These are phyloP conservation scores for Talaromyces sp. DNA, from an alignment of 2,329 filamentous ascomycete species.

Conservation along the genomic window DNA sequence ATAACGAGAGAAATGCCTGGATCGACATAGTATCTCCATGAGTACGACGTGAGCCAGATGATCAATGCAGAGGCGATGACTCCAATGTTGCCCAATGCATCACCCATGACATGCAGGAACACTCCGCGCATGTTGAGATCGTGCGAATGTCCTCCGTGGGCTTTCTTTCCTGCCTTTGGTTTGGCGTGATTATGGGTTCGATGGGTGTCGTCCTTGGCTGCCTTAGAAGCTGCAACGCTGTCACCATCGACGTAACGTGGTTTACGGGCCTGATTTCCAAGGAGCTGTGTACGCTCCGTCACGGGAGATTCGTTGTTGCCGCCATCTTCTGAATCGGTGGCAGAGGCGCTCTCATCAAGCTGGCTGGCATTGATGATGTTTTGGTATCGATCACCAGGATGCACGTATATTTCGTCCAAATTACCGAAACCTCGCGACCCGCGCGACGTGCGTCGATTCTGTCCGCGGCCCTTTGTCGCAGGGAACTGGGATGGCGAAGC, in stretches of 20 bases:
- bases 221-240: slow-evolving; percentile 18
- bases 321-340: slow-evolving; percentile 52
- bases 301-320: slow-evolving; percentile 49
- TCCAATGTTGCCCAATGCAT: slow-evolving; percentile 48
- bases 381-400: slow-evolving; percentile 85
- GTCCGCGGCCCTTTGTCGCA: slow-evolving; percentile 25
- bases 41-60: slow-evolving; percentile 85
- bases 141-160: slow-evolving; percentile 43
- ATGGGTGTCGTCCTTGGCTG: slow-evolving; percentile 48
- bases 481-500: slow-evolving; percentile 21
- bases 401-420: slow-evolving; percentile 71
- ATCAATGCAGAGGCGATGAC: slow-evolving; percentile 64
- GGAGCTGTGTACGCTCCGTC: slow-evolving; percentile 41
- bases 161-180: slow-evolving; percentile 60
- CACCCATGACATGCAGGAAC: slow-evolving; percentile 59
- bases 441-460: slow-evolving; percentile 29
- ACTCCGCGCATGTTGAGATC: slow-evolving; percentile 92
- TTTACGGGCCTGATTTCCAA: slow-evolving; percentile 42
- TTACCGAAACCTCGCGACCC: slow-evolving; percentile 49
- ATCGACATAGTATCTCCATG: slow-evolving; percentile 81
- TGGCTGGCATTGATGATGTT: slow-evolving; percentile 83
- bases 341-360: slow-evolving; percentile 44
- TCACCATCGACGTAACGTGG: slow-evolving; percentile 33
- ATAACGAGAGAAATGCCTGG: slow-evolving; percentile 91
- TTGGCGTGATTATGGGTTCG: slow-evolving; percentile 73